phyloP scores from a whole-genome alignment of 2,329 filamentous ascomycete genomes.

The Colletotrichum sp. region DNA sequence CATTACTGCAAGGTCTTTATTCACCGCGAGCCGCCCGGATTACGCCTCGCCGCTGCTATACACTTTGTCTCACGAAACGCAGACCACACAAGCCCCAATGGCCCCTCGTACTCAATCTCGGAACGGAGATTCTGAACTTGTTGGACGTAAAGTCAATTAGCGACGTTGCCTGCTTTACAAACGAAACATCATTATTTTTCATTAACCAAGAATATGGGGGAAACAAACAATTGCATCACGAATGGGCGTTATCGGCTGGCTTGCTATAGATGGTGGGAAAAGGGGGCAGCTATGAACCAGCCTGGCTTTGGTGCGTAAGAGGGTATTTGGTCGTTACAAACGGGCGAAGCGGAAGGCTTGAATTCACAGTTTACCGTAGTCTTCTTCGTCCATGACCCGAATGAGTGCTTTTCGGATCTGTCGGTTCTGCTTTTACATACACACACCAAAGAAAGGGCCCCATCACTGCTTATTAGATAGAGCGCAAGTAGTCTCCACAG shows the following conservation, averaged over 20 bases:
- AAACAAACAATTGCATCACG: conserved; percentile 14
- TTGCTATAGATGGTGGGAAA: conserved; percentile 17
- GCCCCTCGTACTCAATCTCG: background rate
- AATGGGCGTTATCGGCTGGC: conserved; percentile 19
- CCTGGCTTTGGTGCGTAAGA: conserved; percentile 10
- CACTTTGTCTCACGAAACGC: background rate
- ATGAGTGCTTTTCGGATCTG: background rate
- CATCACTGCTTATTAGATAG: conserved; percentile 1
- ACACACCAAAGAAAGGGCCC: background rate
- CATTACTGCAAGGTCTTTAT: background rate
- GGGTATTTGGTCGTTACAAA: background rate
- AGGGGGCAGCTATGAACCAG: background rate
- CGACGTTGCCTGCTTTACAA: conserved; percentile 8
- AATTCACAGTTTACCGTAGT: background rate
- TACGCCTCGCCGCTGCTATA: background rate
- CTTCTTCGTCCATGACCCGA: background rate
- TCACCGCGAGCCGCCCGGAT: background rate
- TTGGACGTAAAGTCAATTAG: background rate
- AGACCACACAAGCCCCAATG: background rate
- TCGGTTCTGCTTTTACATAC: background rate
- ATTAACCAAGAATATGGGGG: conserved; percentile 7
- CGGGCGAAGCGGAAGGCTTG: conserved; percentile 3
- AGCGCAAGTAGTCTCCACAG: background rate
- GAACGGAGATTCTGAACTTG: background rate
- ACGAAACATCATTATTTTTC: background rate